Base-by-base conservation (phyloP, 345 rosid species). In the Zanthoxylum bungeanum region DNA sequence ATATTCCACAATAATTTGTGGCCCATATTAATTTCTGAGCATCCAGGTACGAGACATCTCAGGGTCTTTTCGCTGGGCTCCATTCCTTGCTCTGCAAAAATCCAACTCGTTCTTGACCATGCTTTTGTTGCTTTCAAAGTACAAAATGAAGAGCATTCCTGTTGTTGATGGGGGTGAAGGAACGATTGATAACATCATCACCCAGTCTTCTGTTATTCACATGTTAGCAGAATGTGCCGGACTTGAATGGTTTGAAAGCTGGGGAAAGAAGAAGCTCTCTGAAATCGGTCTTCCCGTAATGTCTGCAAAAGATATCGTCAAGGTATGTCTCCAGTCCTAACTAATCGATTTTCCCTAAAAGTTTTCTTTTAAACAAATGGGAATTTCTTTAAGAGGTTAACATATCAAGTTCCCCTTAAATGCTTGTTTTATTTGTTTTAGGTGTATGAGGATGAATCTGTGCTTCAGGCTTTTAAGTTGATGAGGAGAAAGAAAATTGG, bases 51-150 rank as follows among this genome's bases (percentile, higher is more conserved):
- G 85, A n/a, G 99, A 96, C 58, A 96, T 96, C 59, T 89, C 93
- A 40, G 99, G 99, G 42, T 89, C 98, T 61, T 96, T 93, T 82
- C 87, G 98, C 40, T 96, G 98, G 99, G 98, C 97, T n/a, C 99
- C 99, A 0, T 96, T 96, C 83, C 95, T 96, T 57, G 99, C 98
- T 53, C 77, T 96, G 75, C 98, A 91, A 79, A 85, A 83, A 68
- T 87, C 92, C 1, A 93, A 96, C 87, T 88, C 98, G 67, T 96
- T 96, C 69, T 76, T 96, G 81, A 91, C 99, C 51, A 96, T 96
- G 99, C 76, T 96, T 39, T 76, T 96, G 61, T 78, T 96, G 78
- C 98, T 96, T 34, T 96, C 99, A 6, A 96, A 93, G 74, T 96
- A 96, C 83, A 93, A 93, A 80, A 96, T 96, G 99, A 96, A 96